Percentiles rank a stretch among this genome's conserved stretches.
Evolutionary conservation across 495 filamentous ascomycete genomes (phyloP).

Genomic region (Collariella sp.): DNA sequence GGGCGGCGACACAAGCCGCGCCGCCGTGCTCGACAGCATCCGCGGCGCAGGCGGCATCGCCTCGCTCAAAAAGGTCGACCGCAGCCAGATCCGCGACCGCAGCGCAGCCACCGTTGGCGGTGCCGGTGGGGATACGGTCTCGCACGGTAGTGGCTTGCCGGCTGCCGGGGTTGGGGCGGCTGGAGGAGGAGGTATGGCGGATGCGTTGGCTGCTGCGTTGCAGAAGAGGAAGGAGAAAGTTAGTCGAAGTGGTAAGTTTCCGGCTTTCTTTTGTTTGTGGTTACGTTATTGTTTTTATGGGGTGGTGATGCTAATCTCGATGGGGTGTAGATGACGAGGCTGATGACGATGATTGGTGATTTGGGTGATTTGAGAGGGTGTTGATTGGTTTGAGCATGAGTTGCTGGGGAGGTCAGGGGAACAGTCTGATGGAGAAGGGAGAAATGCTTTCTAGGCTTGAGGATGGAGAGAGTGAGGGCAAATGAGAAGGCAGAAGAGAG

Average conservation of each 20-base stretch:
- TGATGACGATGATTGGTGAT: constrained; percentile 69
- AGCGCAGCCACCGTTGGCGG: constrained; percentile 59
- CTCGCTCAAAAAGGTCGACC: constrained; percentile 72
- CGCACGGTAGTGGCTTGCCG: constrained; percentile 48
- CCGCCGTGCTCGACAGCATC: constrained; percentile 74
- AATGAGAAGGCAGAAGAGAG: too few species aligned
- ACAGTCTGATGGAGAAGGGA: too few species aligned
- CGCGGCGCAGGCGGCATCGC: constrained; percentile 64
- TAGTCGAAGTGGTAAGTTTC: constrained; percentile 74
- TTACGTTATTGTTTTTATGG: neutral
- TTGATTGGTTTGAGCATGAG: neutral
- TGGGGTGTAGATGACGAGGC: constrained; percentile 61
- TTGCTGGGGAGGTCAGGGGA: too few species aligned
- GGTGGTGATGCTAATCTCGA: constrained; percentile 24
- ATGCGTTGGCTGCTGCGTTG: constrained; percentile 69
- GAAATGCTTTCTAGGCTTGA: too few species aligned
- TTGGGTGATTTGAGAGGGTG: neutral
- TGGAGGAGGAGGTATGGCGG: constrained; percentile 59
- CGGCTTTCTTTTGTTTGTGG: neutral
- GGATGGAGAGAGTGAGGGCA: too few species aligned
- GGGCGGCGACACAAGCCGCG: constrained; percentile 42
- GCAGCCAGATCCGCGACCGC: constrained; percentile 67
- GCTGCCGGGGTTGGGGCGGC: constrained; percentile 40
- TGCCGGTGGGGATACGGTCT: constrained; percentile 44
- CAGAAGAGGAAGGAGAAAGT: constrained; percentile 81